phyloP scores from a whole-genome alignment of 805 yeast genomes.

The Candida verbasci region DNA sequence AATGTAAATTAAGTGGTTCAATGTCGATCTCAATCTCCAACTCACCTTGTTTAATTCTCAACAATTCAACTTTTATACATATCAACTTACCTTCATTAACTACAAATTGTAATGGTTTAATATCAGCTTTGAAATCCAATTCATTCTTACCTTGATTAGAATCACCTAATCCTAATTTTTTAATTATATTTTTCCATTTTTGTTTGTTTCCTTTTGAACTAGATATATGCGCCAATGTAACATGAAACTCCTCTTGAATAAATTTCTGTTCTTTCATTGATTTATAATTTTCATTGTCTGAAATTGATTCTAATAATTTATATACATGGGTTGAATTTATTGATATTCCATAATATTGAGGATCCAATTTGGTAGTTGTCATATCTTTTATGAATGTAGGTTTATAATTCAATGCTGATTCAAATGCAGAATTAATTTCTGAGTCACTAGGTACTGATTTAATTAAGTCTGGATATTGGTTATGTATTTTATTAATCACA shows the following conservation, averaged over 20 bases:
- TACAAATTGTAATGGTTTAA: slow-evolving; percentile 42
- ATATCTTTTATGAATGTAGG: slow-evolving; percentile 46
- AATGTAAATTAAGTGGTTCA: slow-evolving; percentile 11
- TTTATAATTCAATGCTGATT: slow-evolving; percentile 47
- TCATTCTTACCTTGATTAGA: slow-evolving; percentile 10
- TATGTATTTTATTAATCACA: slow-evolving; percentile 36
- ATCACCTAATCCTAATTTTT: slow-evolving; percentile 8
- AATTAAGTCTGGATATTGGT: slow-evolving; percentile 40
- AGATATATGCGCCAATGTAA: slow-evolving; percentile 55
- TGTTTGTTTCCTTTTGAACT: slow-evolving; percentile 13
- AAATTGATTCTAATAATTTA: slow-evolving; percentile 6
- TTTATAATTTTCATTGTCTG: slow-evolving; percentile 15
- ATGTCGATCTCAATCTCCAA: slow-evolving; percentile 2
- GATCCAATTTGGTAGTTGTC: slow-evolving; percentile 6
- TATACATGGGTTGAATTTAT: slow-evolving; percentile 13
- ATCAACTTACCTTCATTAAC: slow-evolving; percentile 47
- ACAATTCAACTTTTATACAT: slow-evolving; percentile 44
- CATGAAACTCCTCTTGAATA: slow-evolving; percentile 56
- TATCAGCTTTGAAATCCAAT: slow-evolving; percentile 24
- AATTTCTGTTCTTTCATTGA: slow-evolving; percentile 25
- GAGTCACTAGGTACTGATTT: slow-evolving; percentile 38
- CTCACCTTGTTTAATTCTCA: slow-evolving; percentile 2
- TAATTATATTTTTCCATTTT: slow-evolving; percentile 15
- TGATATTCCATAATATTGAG: slow-evolving; percentile 9
- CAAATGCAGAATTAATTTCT: slow-evolving; percentile 43